phyloP scores from a whole-genome alignment of 2,329 filamentous ascomycete species.

The Colletotrichum aenigma region DNA sequence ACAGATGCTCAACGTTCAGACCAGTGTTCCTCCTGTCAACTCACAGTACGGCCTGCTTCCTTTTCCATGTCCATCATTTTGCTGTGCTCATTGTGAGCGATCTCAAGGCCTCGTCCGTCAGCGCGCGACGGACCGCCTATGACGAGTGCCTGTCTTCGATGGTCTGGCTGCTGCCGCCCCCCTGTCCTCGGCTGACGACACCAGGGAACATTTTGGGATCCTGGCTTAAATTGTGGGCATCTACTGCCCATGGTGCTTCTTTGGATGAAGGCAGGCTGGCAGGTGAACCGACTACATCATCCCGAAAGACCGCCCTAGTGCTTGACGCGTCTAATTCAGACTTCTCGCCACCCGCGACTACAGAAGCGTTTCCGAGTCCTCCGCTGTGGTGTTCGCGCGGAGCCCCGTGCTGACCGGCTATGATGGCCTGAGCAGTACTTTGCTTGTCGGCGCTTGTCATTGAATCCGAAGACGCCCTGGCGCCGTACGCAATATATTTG shows the following conservation, averaged over 20 bases:
- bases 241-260: slow-evolving; percentile 41
- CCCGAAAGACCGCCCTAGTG: not conserved
- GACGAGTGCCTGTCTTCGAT: not conserved
- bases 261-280: slow-evolving; percentile 11
- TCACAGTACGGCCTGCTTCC: not conserved
- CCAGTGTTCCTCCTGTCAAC: not conserved
- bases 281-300: slow-evolving; percentile 15
- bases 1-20: not conserved
- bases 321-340: not conserved
- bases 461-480: not conserved
- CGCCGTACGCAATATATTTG: slow-evolving; percentile 9
- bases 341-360: not conserved
- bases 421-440: not conserved
- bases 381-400: not conserved
- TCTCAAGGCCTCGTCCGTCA: not conserved
- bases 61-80: not conserved
- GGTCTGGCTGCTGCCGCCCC: not conserved
- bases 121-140: not conserved
- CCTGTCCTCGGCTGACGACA: slow-evolving; percentile 58
- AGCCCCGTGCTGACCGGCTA: not conserved
- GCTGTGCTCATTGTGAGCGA: not conserved
- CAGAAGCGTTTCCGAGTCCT: not conserved
- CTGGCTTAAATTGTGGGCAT: slow-evolving; percentile 56
- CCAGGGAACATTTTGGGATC: slow-evolving; percentile 78
- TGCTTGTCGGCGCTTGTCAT: not conserved